Evolutionary conservation across 2,329 filamentous ascomycete genomes (phyloP).

Genomic region (Dactylella cylindrospora): DNA sequence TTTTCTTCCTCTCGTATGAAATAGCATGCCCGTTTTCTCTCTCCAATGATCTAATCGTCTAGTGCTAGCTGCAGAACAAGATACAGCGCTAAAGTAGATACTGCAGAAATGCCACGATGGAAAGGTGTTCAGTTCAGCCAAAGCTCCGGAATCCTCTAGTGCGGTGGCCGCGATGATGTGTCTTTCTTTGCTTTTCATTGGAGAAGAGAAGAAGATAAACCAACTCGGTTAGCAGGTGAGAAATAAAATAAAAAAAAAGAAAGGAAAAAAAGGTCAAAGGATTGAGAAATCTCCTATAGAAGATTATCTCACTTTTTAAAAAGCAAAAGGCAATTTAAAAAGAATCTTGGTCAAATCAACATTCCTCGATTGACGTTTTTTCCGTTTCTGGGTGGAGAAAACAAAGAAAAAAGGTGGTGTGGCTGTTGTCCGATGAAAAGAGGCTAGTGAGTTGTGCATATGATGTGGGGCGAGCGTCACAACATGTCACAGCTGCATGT

Average conservation of each 20-base stretch:
- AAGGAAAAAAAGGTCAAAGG: neutral
- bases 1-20: too few relatives aligned
- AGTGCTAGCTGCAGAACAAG: too few relatives aligned
- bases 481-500: constrained; percentile 19
- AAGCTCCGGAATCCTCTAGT: constrained; percentile 3
- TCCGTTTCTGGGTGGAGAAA: neutral
- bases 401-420: constrained; percentile 9
- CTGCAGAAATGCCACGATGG: constrained; percentile 34
- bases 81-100: too few relatives aligned
- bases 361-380: constrained; percentile 36
- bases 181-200: too few relatives aligned
- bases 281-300: constrained; percentile 1
- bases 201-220: too few relatives aligned
- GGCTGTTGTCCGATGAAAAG: constrained; percentile 23
- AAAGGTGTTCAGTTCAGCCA: constrained; percentile 44
- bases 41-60: too few relatives aligned
- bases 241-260: neutral
- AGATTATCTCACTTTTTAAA: too few relatives aligned
- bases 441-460: constrained; percentile 20
- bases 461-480: constrained; percentile 10
- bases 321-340: constrained; percentile 1
- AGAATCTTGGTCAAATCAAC: constrained; percentile 44
- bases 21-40: too few relatives aligned
- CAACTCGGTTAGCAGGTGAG: too few relatives aligned
- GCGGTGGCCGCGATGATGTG: too few relatives aligned